These are phyloP conservation scores for Umbelopsis sp. DNA, from an alignment of 192 early-diverging fungal species.

Conservation along the genomic window DNA sequence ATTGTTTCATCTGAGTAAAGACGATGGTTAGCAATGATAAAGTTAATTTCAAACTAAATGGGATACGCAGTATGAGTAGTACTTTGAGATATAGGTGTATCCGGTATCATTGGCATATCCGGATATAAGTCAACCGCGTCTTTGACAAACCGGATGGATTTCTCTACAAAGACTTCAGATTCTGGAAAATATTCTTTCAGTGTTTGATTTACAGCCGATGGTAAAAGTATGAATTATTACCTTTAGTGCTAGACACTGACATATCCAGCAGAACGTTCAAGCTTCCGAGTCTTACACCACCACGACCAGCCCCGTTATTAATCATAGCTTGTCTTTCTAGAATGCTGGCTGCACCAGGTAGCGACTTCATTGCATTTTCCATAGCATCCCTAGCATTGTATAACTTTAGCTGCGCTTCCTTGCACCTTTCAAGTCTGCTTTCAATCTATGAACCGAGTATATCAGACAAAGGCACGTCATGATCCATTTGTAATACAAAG, in stretches of 20 bases:
- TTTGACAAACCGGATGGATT: slow-evolving; percentile 16
- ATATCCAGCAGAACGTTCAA: neutral
- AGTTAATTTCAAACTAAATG: neutral
- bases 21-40: neutral
- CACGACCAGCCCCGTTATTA: slow-evolving; percentile 1
- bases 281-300: slow-evolving; percentile 13
- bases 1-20: slow-evolving; percentile 21
- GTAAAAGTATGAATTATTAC: neutral
- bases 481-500: neutral
- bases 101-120: slow-evolving; percentile 34
- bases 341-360: slow-evolving; percentile 34
- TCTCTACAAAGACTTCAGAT: slow-evolving; percentile 20
- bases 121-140: slow-evolving; percentile 23
- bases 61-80: neutral
- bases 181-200: neutral
- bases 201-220: neutral
- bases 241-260: slow-evolving; percentile 7
- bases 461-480: neutral
- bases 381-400: slow-evolving; percentile 34
- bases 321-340: slow-evolving; percentile 34
- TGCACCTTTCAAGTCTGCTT: slow-evolving; percentile 7
- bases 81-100: slow-evolving; percentile 19
- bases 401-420: slow-evolving; percentile 27
- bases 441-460: slow-evolving; percentile 1
- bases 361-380: slow-evolving; percentile 35